Percentiles rank a stretch among this genome's conserved stretches.
phyloP scores from a whole-genome alignment of 768 basidiomycete genomes.

The Boletus rex-veris region DNA sequence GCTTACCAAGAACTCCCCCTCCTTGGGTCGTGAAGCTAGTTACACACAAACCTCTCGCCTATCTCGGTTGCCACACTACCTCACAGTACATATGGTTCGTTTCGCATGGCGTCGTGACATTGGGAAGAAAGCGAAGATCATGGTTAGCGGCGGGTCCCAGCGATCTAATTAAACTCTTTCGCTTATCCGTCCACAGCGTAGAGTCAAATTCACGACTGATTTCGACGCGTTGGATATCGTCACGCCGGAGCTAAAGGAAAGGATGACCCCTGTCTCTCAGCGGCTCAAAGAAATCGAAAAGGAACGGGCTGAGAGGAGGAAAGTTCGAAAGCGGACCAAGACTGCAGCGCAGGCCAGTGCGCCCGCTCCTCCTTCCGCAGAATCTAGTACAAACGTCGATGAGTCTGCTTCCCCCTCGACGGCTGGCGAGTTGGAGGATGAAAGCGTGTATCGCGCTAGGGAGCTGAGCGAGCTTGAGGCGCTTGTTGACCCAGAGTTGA shows the following conservation, averaged over 20 bases:
- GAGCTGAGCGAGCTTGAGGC: constrained; percentile 65
- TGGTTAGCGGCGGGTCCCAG: constrained; percentile 48
- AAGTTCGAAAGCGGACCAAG: constrained; percentile 76
- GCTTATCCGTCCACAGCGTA: constrained; percentile 46
- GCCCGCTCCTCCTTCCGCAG: constrained; percentile 19
- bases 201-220: constrained; percentile 90
- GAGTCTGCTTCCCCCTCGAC: constrained; percentile 34
- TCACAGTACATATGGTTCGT: constrained; percentile 92
- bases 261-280: constrained; percentile 65
- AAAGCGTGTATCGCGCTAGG: constrained; percentile 55
- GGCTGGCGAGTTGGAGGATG: constrained; percentile 50
- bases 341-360: constrained; percentile 9
- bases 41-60: constrained; percentile 82
- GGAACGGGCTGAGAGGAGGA: constrained; percentile 78
- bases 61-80: constrained; percentile 77
- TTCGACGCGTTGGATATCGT: constrained; percentile 82
- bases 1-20: constrained; percentile 79
- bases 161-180: not conserved
- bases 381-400: constrained; percentile 43
- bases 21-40: constrained; percentile 72
- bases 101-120: constrained; percentile 95
- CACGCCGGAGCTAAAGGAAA: constrained; percentile 73
- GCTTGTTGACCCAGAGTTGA: constrained; percentile 61
- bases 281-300: constrained; percentile 78
- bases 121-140: constrained; percentile 91